These are phyloP conservation scores for Penicillium bialowiezense DNA, from an alignment of 495 filamentous ascomycete species.

Conservation along the genomic window DNA sequence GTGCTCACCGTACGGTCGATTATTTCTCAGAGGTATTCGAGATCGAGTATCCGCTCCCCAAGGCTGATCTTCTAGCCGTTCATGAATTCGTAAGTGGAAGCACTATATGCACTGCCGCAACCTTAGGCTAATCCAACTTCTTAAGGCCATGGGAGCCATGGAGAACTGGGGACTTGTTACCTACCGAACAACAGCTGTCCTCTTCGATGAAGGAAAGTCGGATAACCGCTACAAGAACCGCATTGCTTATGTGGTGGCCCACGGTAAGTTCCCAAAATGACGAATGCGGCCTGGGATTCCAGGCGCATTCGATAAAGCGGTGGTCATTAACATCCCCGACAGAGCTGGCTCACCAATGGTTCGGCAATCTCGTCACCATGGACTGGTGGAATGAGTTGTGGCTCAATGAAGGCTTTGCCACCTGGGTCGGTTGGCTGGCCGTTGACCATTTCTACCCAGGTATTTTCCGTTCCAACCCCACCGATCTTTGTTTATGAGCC, in stretches of 20 bases:
- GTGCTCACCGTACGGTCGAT: constrained; percentile 85
- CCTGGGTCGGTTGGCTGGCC: constrained; percentile 96
- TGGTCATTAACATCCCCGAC: constrained; percentile 7
- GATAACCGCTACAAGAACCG: constrained; percentile 84
- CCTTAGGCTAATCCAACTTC: constrained; percentile 28
- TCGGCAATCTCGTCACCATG: constrained; percentile 85
- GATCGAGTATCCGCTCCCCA: constrained; percentile 93
- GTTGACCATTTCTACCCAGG: constrained; percentile 85
- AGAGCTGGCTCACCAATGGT: constrained; percentile 98
- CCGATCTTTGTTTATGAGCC: neutral
- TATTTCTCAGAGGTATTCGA: constrained; percentile 92
- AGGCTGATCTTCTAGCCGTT: constrained; percentile 91
- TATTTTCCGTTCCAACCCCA: constrained; percentile 22
- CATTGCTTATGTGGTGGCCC: constrained; percentile 91
- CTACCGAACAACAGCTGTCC: constrained; percentile 87
- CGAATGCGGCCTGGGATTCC: neutral
- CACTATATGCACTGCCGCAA: neutral
- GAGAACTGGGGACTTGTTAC: constrained; percentile 96
- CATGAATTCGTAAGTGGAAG: constrained; percentile 79
- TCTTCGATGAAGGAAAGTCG: constrained; percentile 89
- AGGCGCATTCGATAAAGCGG: too few species aligned
- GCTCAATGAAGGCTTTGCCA: constrained; percentile 97
- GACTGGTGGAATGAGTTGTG: constrained; percentile 93
- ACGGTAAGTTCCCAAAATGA: constrained; percentile 39
- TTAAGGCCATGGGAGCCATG: constrained; percentile 67